Base-by-base conservation (phyloP, 2,329 filamentous ascomycete species). In the Aspergillus chevalieri region DNA sequence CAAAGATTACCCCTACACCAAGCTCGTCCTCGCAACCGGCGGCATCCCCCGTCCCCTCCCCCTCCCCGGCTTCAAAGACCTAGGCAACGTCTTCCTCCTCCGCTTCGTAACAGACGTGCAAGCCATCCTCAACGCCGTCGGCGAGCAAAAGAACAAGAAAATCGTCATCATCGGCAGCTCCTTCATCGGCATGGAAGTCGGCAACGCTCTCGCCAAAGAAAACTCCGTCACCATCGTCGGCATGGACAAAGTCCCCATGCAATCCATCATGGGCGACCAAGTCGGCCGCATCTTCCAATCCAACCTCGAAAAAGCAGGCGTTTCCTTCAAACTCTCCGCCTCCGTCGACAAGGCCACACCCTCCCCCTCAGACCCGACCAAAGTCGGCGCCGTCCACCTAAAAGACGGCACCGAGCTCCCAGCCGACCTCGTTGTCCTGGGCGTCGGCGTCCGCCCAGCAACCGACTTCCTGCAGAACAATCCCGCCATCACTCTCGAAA, bases 171-270 rank as follows among this genome's bases (percentile, higher is more conserved):
- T 98, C 47, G 93, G 93, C 38, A 92, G 87, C 51, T 95, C 89
- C 0, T 98, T 98, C 70, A 98, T 98, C 64, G 93, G 93, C 38
- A 94, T 98, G 87, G 93, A 98, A 70, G 82, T 94, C n/a, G 92
- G 87, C 53, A 93, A 91, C 55, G 85, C 75, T 47, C 74, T 94
- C 0, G 84, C 86, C 42, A 86, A 86, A 60, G 86, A 86, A 61
- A 95, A 98, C 67, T 74, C 84, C 7, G 90, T 98, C 14, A 86
- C 86, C 6, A 83, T 97, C 38, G 77, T 98, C 19, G 93, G 93
- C 34, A 92, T 91, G 86, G 90, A 95, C 65, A 82, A 82, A 51
- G 83, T 83, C 10, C 92, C 93, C 0, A 80, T 97, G 56, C 88
- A 95, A 68, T 82, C 87, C 17, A 83, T 98, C 4, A 86, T 98